Conservation (phyloP, 768 basidiomycete species). For the Boletus insuetus region DNA sequence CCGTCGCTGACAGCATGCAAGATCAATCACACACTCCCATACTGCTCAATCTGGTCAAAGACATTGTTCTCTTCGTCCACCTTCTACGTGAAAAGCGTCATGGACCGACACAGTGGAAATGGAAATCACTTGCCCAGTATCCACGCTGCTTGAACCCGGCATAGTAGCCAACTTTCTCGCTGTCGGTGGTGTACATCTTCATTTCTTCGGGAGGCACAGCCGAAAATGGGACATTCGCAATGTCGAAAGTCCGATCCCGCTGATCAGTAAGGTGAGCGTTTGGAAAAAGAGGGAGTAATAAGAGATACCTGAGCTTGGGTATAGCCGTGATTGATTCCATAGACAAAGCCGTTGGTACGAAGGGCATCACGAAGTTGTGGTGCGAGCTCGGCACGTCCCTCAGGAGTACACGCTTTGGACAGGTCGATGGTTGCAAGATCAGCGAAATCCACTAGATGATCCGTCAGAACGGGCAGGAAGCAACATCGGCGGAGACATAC, state of each 20-base stretch:
- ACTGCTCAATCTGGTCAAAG: conserved; percentile 61
- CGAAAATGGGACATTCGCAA: neutral
- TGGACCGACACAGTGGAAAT: neutral
- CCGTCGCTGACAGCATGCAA: neutral
- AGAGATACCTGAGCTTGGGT: neutral
- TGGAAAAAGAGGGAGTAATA: neutral
- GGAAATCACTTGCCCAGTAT: conserved; percentile 28
- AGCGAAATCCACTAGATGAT: no score
- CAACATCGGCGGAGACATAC: no score
- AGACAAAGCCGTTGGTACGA: neutral
- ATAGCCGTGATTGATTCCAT: neutral
- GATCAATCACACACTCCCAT: conserved; percentile 43
- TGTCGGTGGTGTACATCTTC: neutral
- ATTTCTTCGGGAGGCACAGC: neutral
- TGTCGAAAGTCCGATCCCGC: neutral
- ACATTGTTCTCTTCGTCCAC: conserved; percentile 50
- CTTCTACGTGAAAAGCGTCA: conserved; percentile 36
- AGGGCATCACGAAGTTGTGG: neutral
- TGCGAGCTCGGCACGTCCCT: neutral
- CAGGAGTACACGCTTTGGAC: neutral
- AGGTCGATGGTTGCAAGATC: neutral
- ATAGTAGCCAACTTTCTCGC: neutral
- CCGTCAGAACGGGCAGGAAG: no score
- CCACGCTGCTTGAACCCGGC: neutral
- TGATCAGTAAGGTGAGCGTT: neutral